These are phyloP conservation scores for Rhododendron simsii DNA, from an alignment of 148 eudicot species.

Conservation along the genomic window DNA sequence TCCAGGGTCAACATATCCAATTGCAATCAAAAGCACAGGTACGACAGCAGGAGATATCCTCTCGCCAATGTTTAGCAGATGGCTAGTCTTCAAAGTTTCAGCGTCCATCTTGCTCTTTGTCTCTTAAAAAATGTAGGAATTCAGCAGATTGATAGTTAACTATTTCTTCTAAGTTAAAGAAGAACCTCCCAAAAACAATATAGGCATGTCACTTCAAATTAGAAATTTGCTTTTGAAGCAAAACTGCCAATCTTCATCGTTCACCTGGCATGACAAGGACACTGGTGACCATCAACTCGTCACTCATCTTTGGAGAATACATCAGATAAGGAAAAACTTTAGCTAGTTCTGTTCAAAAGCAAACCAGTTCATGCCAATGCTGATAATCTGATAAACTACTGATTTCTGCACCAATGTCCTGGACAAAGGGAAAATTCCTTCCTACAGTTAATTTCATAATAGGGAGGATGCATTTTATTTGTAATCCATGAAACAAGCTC, in stretches of 20 bases:
- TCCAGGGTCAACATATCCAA: constrained; percentile 86
- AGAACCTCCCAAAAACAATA: constrained; percentile 4
- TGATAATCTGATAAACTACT: not conserved
- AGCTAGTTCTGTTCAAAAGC: not conserved
- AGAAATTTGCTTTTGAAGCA: not conserved
- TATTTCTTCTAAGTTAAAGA: not conserved
- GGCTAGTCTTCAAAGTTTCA: constrained; percentile 16
- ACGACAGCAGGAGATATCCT: constrained; percentile 48
- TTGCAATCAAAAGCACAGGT: constrained; percentile 59
- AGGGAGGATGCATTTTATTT: not conserved
- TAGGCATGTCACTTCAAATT: not conserved
- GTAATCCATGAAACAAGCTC: constrained; percentile 10
- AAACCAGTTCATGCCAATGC: not conserved
- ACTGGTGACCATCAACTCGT: not conserved
- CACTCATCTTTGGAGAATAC: not conserved
- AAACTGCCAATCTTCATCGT: not conserved
- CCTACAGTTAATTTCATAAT: not conserved
- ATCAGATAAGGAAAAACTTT: not conserved
- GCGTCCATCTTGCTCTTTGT: constrained; percentile 34
- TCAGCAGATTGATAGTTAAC: not conserved
- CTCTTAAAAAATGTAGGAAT: not conserved
- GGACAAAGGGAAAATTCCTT: not conserved
- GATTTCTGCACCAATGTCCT: not conserved
- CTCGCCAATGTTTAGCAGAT: constrained; percentile 22
- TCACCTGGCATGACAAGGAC: not conserved